Conservation (phyloP, 441 rosid genomes). For the Euphorbia schlechtendalii region DNA sequence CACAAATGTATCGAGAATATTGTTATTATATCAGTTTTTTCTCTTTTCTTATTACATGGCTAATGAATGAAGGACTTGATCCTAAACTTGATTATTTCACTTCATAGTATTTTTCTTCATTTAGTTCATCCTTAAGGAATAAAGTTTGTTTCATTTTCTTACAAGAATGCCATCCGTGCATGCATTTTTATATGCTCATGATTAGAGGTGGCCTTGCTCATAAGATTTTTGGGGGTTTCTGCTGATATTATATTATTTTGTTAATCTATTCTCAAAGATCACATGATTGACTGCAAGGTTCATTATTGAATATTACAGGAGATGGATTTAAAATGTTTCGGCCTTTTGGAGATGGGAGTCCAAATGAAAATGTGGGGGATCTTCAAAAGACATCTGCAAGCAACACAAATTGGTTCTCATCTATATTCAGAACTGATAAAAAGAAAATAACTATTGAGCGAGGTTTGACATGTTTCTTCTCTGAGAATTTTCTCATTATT, state of each 20-base stretch:
- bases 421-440: conserved; percentile 27
- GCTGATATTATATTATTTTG: not conserved
- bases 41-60: not conserved
- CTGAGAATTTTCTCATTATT: conserved; percentile 5
- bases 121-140: not conserved
- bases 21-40: too few species aligned
- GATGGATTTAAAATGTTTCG: conserved; percentile 31
- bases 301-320: conserved; percentile 31
- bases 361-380: conserved; percentile 19
- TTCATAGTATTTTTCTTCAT: not conserved
- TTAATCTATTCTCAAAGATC: not conserved
- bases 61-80: not conserved
- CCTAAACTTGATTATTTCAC: not conserved
- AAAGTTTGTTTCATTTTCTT: not conserved
- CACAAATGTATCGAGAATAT: not conserved
- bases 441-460: conserved; percentile 22
- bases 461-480: conserved; percentile 30
- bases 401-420: conserved; percentile 35
- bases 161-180: not conserved
- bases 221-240: not conserved
- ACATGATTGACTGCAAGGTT: conserved; percentile 9
- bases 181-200: not conserved
- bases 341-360: conserved; percentile 20
- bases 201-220: not conserved
- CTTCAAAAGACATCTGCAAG: conserved; percentile 24